Base-by-base conservation (phyloP, 371 early-diverging fungal species). In the Synchytrium microbalum region DNA sequence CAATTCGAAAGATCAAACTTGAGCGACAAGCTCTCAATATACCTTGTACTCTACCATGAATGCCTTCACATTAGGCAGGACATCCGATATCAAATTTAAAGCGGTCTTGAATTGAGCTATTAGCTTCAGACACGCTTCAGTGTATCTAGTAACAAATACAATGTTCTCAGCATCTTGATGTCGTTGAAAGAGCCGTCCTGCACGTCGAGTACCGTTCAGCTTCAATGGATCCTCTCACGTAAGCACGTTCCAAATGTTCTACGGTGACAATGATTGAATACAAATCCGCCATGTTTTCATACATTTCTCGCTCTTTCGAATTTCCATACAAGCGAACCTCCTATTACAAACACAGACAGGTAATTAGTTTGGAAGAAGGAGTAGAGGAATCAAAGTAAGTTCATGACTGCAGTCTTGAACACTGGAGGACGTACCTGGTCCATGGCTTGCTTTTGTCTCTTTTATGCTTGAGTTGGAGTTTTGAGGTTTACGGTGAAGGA, bases 71-170 rank as follows among this genome's bases (percentile, higher is more conserved):
- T 88, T 83, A 16, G 80, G 77, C 0, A 92, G 81, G 2, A 79
- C 74, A 57, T 88, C 82, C 16, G 79, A 78, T 16, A 91, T 70
- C 66, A 95, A 81, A 61, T 88, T 92, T 59, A 90, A 72, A 0
- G 92, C 91, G 14, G 96, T 90, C 70, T 91, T 94, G 77, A 88
- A 95, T 67, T 96, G 95, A 2, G 91, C 84, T 62, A 96, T 91
- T 27, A 96, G 81, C 68, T 93, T 90, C 28, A 83, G 76, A 74
- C 97, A 95, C 32, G 88, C 88, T 8, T 89, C 84, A 31, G 94
- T 92, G 72, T 96, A 93, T 72, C 92, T 92, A 65, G 29, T 24
- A 30, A 62, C 13, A 5, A 1, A 16, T 28, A 57, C 13, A 13
- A 26, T 16, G 16, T 26, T 16, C 27, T 13, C 57, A 13, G 14